phyloP scores from a whole-genome alignment of 139 green algal species.

The Eudorina sp. region DNA sequence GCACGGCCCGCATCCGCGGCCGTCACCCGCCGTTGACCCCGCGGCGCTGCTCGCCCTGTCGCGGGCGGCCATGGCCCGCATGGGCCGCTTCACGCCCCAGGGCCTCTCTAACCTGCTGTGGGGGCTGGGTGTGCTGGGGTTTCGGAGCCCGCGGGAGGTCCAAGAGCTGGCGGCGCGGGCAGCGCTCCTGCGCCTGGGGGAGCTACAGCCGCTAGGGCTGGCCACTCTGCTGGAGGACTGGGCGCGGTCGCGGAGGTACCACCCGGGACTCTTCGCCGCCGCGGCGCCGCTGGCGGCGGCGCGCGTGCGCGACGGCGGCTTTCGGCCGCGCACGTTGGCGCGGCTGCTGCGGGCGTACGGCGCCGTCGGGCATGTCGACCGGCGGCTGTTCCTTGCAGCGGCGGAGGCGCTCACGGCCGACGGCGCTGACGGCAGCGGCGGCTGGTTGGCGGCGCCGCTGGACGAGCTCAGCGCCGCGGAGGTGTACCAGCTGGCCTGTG shows the following conservation, averaged over 20 bases:
- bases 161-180: slow-evolving; percentile 46
- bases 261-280: slow-evolving; percentile 10
- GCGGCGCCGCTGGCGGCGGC: background rate
- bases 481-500: background rate
- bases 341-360: slow-evolving; percentile 50
- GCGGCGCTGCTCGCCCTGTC: slow-evolving; percentile 12
- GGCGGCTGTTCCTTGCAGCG: slow-evolving; percentile 37
- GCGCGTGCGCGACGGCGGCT: slow-evolving; percentile 15
- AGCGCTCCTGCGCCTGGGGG: slow-evolving; percentile 54
- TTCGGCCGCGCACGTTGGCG: slow-evolving; percentile 41
- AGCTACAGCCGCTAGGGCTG: slow-evolving; percentile 46
- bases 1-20: no score
- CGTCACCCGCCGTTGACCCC: background rate
- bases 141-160: background rate
- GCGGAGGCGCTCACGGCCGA: slow-evolving; percentile 24
- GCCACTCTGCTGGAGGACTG: slow-evolving; percentile 49
- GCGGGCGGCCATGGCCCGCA: background rate
- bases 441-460: background rate
- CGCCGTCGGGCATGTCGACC: slow-evolving; percentile 27
- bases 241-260: background rate
- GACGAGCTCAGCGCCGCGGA: background rate
- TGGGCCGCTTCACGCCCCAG: slow-evolving; percentile 18
- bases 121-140: slow-evolving; percentile 29
- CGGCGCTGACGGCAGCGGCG: background rate
- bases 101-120: slow-evolving; percentile 49